These are phyloP conservation scores for Musa balbisiana DNA, from an alignment of 202 grass and related monocot species.

Conservation along the genomic window DNA sequence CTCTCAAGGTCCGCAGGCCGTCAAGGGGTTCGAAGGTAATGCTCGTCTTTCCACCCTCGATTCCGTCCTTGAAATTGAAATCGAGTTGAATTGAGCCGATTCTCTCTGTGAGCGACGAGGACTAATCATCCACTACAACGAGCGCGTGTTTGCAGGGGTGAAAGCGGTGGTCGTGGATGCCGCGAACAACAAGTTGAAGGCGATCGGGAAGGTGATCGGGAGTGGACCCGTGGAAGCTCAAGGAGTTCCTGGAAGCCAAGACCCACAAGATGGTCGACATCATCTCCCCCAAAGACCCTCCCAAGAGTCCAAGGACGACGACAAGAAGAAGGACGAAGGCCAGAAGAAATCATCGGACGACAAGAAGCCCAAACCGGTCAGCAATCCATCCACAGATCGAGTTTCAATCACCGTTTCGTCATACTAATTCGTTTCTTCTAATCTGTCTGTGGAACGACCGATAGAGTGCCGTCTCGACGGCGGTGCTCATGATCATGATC, in stretches of 20 bases:
- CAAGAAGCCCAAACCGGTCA: conserved; percentile 57
- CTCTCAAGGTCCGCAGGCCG: conserved; percentile 57
- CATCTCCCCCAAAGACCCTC: conserved; percentile 53
- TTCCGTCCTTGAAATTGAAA: too few relatives aligned
- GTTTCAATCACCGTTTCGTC: background rate
- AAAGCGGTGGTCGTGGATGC: conserved; percentile 40
- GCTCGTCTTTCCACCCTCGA: background rate
- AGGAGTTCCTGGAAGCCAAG: conserved; percentile 53
- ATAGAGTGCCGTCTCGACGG: conserved; percentile 28
- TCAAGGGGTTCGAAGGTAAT: conserved; percentile 53
- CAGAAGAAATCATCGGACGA: conserved; percentile 35
- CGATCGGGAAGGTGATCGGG: conserved; percentile 46
- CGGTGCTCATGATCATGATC: too few relatives aligned
- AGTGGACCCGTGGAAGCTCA: conserved; percentile 65
- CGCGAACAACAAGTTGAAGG: conserved; percentile 54
- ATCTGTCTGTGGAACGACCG: background rate
- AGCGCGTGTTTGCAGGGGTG: conserved; percentile 33
- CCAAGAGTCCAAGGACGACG: conserved; percentile 34
- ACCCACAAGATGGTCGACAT: conserved; percentile 67
- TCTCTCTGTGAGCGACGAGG: background rate
- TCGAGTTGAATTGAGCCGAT: too few relatives aligned
- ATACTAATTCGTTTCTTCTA: background rate
- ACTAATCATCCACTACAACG: background rate
- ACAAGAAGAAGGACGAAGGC: conserved; percentile 28
- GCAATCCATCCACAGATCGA: background rate